Percentiles rank a stretch among this genome's conserved stretches.
Conservation (phyloP, 2,329 filamentous ascomycete species). For the Phaeosphaeria sp. region DNA sequence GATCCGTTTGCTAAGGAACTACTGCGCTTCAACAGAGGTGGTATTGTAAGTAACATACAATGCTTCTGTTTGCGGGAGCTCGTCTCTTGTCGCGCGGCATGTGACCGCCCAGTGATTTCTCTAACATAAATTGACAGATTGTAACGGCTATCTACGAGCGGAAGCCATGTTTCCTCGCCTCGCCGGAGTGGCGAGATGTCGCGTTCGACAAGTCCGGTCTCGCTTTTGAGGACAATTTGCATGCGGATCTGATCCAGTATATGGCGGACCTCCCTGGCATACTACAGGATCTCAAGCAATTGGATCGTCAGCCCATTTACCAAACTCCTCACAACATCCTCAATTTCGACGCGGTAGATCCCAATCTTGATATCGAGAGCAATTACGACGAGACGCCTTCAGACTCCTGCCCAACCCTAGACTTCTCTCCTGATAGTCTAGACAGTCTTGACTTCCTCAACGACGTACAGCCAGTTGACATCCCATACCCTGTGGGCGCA, state of each 20-base stretch:
- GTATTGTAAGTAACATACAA: constrained; percentile 31
- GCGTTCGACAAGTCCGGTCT: constrained; percentile 42
- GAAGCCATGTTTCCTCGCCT: constrained; percentile 38
- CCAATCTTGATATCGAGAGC: constrained; percentile 7
- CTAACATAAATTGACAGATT: constrained; percentile 26
- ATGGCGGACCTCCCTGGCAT: constrained; percentile 37
- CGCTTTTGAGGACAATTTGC: constrained; percentile 32
- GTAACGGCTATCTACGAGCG: constrained; percentile 40
- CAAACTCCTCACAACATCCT: not conserved
- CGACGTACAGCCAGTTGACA: constrained; percentile 16
- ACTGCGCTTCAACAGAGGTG: constrained; percentile 37
- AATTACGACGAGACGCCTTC: constrained; percentile 13
- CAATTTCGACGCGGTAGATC: constrained; percentile 3
- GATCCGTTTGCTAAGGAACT: constrained; percentile 42
- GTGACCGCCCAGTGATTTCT: not conserved
- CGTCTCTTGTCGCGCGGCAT: not conserved
- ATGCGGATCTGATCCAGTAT: constrained; percentile 35
- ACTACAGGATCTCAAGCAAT: constrained; percentile 33
- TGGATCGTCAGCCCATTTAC: constrained; percentile 9
- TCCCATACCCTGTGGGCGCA: not conserved
- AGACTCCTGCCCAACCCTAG: constrained; percentile 26
- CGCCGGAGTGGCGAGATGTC: constrained; percentile 38
- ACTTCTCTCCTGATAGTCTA: constrained; percentile 25
- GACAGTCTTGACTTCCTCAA: constrained; percentile 21
- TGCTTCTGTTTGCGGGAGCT: not conserved